phyloP scores from a whole-genome alignment of 257 asterid species.

The Petrea volubilis region DNA sequence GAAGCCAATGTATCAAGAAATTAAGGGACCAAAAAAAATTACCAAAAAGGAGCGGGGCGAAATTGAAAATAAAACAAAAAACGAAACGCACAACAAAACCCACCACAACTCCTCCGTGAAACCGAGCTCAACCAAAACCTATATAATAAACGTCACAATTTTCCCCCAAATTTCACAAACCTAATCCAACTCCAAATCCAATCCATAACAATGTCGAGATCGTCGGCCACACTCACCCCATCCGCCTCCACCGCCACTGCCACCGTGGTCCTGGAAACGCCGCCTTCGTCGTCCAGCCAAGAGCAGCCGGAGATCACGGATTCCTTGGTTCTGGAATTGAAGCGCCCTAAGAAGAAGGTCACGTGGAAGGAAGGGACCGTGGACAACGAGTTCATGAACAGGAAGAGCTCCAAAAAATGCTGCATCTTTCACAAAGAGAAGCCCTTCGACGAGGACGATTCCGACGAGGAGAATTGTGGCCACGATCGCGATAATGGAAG shows the following conservation, averaged over 20 bases:
- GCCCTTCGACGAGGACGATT: constrained; percentile 67
- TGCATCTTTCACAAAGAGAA: constrained; percentile 68
- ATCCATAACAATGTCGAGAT: constrained; percentile 33
- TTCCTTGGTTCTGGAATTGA: constrained; percentile 43
- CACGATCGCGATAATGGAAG: constrained; percentile 20
- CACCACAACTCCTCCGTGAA: constrained; percentile 9
- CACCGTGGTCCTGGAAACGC: constrained; percentile 28
- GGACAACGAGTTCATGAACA: constrained; percentile 72
- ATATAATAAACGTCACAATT: constrained; percentile 14
- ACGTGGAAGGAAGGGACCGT: constrained; percentile 54
- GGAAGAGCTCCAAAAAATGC: constrained; percentile 67
- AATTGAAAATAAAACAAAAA: background rate
- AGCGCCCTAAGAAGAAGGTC: constrained; percentile 42
- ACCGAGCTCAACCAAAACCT: background rate
- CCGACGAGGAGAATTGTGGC: constrained; percentile 43
- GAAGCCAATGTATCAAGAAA: background rate
- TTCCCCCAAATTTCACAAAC: constrained; percentile 16
- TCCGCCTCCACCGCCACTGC: constrained; percentile 19
- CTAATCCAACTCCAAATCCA: background rate
- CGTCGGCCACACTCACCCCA: constrained; percentile 23
- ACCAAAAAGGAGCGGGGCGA: too few species aligned
- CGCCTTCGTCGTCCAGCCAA: constrained; percentile 31
- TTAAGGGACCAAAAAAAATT: background rate
- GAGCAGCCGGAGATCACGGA: constrained; percentile 35
- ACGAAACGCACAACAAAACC: constrained; percentile 1